Evolutionary conservation across 2,329 filamentous ascomycete species (phyloP).

Genomic region (Epichloe amarillans): DNA sequence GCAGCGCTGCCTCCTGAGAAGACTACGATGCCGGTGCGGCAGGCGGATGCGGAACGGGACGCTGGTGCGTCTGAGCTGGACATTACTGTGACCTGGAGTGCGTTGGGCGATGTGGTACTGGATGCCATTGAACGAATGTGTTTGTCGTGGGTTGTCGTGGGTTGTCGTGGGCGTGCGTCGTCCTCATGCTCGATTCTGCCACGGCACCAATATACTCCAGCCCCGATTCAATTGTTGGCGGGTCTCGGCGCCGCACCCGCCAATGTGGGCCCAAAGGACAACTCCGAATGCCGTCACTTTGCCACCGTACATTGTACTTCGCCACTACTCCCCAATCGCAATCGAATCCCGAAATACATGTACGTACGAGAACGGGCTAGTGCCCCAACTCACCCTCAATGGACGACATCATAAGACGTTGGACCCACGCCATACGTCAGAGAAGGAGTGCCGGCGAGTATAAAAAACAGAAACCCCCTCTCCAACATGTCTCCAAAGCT

Average conservation of each 20-base stretch:
- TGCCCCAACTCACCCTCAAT: neutral
- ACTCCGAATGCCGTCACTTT: no score
- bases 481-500: no score
- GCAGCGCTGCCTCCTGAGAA: slow-evolving; percentile 92
- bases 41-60: neutral
- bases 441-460: neutral
- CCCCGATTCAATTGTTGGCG: no score
- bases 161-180: no score
- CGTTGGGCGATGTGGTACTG: neutral
- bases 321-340: no score
- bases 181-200: no score
- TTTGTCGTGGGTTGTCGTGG: no score
- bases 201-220: no score
- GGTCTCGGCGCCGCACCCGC: no score
- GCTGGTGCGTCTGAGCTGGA: neutral
- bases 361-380: neutral
- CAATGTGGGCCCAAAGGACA: no score
- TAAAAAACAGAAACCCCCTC: neutral
- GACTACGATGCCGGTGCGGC: slow-evolving; percentile 48
- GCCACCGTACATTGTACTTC: no score
- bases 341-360: no score
- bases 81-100: neutral
- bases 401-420: neutral
- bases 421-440: neutral
- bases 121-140: neutral